Evolutionary conservation across 352 stramenopile species (phyloP).

Genomic region (Plasmopara viticola): DNA sequence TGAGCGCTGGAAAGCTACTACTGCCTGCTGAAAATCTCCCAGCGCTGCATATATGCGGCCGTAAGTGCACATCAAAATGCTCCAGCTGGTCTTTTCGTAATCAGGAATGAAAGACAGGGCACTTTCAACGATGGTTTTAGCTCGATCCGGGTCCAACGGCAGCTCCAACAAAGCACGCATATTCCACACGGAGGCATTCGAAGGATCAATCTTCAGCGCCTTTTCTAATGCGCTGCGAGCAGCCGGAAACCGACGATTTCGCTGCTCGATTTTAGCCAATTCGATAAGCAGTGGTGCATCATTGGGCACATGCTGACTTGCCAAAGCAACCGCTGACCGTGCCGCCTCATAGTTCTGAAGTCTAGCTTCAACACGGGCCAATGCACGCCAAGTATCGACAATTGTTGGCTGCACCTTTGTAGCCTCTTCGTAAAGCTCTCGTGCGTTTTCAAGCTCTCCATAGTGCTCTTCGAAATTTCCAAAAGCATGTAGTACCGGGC

Average conservation of each 20-base stretch:
- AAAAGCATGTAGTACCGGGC: slow-evolving; percentile 59
- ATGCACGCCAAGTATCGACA: slow-evolving; percentile 59
- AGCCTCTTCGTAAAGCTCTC: slow-evolving; percentile 68
- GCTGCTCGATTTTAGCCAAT: slow-evolving; percentile 78
- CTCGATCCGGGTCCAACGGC: slow-evolving; percentile 47
- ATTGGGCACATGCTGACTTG: slow-evolving; percentile 59
- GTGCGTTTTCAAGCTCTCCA: slow-evolving; percentile 56
- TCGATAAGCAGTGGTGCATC: slow-evolving; percentile 66
- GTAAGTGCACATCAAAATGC: slow-evolving; percentile 83
- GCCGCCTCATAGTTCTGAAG: slow-evolving; percentile 57
- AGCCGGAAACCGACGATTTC: slow-evolving; percentile 46
- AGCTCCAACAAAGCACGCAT: slow-evolving; percentile 74
- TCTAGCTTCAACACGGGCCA: slow-evolving; percentile 58
- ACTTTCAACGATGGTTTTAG: slow-evolving; percentile 71
- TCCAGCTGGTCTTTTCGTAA: slow-evolving; percentile 80
- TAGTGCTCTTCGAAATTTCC: slow-evolving; percentile 73
- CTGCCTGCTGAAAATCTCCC: slow-evolving; percentile 64
- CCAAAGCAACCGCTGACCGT: slow-evolving; percentile 56
- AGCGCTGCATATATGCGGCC: slow-evolving; percentile 61
- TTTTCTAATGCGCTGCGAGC: slow-evolving; percentile 64
- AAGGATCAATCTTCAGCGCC: slow-evolving; percentile 64
- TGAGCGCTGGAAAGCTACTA: slow-evolving; percentile 73
- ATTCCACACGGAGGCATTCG: slow-evolving; percentile 71
- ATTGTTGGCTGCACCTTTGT: slow-evolving; percentile 56
- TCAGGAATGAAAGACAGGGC: slow-evolving; percentile 56